Conservation (phyloP, 352 stramenopile species). For the Lagenidium giganteum region DNA sequence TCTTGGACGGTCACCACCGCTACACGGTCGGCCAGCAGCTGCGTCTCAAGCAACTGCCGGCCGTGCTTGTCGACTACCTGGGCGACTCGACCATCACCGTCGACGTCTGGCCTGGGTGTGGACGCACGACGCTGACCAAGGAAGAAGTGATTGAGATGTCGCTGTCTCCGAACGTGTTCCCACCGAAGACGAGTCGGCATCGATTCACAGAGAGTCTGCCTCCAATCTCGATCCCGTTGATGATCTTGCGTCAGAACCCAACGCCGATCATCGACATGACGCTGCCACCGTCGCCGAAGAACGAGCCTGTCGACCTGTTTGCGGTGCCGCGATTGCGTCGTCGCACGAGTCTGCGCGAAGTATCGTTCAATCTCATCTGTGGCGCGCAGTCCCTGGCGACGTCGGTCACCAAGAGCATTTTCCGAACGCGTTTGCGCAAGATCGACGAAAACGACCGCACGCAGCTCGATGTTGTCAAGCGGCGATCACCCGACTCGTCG, state of each 20-base stretch:
- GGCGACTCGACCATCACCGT: constrained; percentile 68
- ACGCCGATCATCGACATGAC: constrained; percentile 39
- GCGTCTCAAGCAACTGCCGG: constrained; percentile 62
- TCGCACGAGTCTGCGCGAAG: constrained; percentile 40
- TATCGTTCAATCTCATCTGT: constrained; percentile 74
- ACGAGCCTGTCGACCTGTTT: constrained; percentile 1
- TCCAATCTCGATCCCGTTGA: constrained; percentile 78
- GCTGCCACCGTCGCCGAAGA: constrained; percentile 4
- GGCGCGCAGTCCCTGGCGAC: constrained; percentile 69
- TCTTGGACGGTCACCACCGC: constrained; percentile 81
- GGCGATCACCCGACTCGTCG: constrained; percentile 53
- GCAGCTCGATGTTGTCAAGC: constrained; percentile 70
- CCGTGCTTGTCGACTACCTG: constrained; percentile 78
- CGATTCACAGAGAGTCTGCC: constrained; percentile 75
- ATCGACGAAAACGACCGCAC: constrained; percentile 44
- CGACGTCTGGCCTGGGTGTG: constrained; percentile 75
- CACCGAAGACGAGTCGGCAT: constrained; percentile 82
- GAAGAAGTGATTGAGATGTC: constrained; percentile 82
- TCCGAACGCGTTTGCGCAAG: constrained; percentile 59
- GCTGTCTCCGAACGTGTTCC: constrained; percentile 75
- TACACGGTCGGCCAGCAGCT: constrained; percentile 77
- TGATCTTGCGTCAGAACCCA: constrained; percentile 56
- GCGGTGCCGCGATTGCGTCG: neutral
- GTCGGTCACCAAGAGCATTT: constrained; percentile 66
- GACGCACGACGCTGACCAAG: constrained; percentile 60